A percentile compares a stretch with the other conserved stretches of the same genome.
Evolutionary conservation across 805 yeast genomes (phyloP).

Genomic region (Candida anglica): DNA sequence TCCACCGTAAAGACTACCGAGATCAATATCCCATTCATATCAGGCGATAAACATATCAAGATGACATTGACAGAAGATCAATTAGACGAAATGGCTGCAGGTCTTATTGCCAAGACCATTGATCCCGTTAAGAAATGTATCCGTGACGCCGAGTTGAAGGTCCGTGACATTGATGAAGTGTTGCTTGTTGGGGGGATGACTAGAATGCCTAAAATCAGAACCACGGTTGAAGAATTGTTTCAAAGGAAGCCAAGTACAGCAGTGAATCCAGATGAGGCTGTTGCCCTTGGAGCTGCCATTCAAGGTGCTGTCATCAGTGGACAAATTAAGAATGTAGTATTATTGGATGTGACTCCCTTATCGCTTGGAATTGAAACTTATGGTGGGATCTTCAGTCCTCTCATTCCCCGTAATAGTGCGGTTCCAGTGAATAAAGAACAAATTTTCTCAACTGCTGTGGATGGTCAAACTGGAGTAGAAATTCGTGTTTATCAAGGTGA

Average conservation of each 20-base stretch:
- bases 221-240: conserved; percentile 56
- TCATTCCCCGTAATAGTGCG: conserved; percentile 73
- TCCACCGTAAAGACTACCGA: conserved; percentile 61
- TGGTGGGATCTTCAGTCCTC: conserved; percentile 78
- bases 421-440: conserved; percentile 76
- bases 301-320: conserved; percentile 87
- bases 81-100: conserved; percentile 62
- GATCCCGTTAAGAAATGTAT: conserved; percentile 73
- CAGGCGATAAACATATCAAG: conserved; percentile 58
- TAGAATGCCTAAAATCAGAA: conserved; percentile 77
- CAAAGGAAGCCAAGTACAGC: conserved; percentile 63
- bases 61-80: conserved; percentile 59
- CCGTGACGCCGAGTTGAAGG: conserved; percentile 65
- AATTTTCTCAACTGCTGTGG: conserved; percentile 76
- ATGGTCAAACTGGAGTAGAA: conserved; percentile 81
- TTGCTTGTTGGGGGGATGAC: conserved; percentile 88
- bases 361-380: conserved; percentile 82
- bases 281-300: conserved; percentile 85
- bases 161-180: conserved; percentile 68
- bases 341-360: conserved; percentile 79
- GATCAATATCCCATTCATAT: conserved; percentile 67
- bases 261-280: conserved; percentile 92
- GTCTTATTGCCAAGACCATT: conserved; percentile 62
- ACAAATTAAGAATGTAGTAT: conserved; percentile 71
- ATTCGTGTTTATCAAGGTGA: conserved; percentile 81